Base-by-base conservation (phyloP, 2,329 filamentous ascomycete genomes). In the Aspergillus sp. region DNA sequence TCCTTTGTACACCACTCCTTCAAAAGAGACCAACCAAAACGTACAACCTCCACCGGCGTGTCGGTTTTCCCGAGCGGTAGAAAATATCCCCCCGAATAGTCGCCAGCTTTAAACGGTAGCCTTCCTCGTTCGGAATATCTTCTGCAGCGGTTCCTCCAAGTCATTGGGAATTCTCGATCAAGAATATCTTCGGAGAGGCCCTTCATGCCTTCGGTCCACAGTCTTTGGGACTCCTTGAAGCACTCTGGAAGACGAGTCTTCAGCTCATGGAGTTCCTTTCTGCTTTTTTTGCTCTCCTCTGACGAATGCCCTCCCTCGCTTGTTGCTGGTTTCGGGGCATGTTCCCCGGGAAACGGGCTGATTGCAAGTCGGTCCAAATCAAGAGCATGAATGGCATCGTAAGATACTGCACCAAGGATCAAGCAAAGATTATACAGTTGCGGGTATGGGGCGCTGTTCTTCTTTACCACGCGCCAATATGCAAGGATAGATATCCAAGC, bases 401-500 rank as follows among this genome's bases (percentile, higher is more conserved):
- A 71, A 36, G 68, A 72, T 1, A 75, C 60, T 7, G 72, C 73
- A 10, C 71, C 72, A 10, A 76, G 60, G 29, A 75, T 62, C 19
- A 65, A 55, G 43, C 67, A 70, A n/a, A 76, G 61, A 29, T 67
- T 70, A 46, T 70, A 57, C 9, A 76, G 60, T 28, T 65, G 64
- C 4, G 66, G 65, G 44, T 68, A 72, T 26, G 62, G 54, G 26
- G 55, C 53, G 19, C 66, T 68, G 34, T 65, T 64, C 44, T 61
- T 62, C 48, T 60, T 63, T 29, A 75, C 67, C 41, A 70, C 72
- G 29, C 66, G 62, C 67, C 73, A 73, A 46, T 75, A 74, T 19
- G 67, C 62, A 10, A 75, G 57, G 27, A 74, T 72, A 26, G 68
- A 70, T 28, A 68, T 60, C 75, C 75, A 78, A 34, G 61, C 64